phyloP scores from a whole-genome alignment of 345 rosid species.

The Eucalyptus cloeziana region DNA sequence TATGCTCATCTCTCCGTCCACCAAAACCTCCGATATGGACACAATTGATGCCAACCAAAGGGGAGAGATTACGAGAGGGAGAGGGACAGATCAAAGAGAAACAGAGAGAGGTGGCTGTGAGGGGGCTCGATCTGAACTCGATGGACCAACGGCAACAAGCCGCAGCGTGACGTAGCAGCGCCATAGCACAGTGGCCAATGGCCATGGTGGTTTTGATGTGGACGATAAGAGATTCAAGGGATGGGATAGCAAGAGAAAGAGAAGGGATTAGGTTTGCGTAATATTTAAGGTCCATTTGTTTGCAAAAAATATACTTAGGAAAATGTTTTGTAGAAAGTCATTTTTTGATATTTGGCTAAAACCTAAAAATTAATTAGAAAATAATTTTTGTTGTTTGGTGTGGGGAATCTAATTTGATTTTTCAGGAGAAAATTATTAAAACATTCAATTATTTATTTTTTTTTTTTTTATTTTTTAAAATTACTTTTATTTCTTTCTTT shows the following conservation, averaged over 20 bases:
- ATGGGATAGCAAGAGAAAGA: background rate
- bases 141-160: background rate
- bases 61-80: background rate
- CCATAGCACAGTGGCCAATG: background rate
- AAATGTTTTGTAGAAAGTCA: no score
- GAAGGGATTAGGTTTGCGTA: background rate
- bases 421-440: no score
- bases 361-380: no score
- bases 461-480: no score
- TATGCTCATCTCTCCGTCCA: background rate
- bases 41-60: background rate
- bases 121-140: background rate
- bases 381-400: no score
- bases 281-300: background rate
- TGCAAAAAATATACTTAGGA: no score
- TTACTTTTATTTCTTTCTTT: no score
- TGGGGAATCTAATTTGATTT: no score
- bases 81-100: background rate
- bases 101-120: background rate
- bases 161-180: background rate
- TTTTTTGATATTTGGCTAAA: no score
- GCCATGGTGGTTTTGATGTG: background rate
- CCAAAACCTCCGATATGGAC: background rate
- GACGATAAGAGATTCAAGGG: background rate
- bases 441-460: no score